Base-by-base conservation (phyloP, 108 stramenopile genomes). In the Nitzschia sp. region DNA sequence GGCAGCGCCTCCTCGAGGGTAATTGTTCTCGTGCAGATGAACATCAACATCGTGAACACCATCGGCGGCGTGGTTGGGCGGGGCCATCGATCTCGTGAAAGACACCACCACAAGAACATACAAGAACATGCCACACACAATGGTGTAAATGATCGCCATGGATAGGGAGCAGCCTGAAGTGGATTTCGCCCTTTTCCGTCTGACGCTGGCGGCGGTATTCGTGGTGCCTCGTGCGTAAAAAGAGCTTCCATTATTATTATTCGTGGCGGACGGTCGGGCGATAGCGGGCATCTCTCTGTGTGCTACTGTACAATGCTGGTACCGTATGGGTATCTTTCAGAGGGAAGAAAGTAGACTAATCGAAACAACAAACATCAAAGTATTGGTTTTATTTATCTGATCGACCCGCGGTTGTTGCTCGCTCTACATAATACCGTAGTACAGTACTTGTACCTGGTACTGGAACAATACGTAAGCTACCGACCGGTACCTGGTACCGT, bases 21-120 rank as follows among this genome's bases (percentile, higher is more conserved):
- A 27, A 22, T 2, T 13, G 25, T 53, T 53, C 25, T 53, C 22
- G 22, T 26, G 22, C 15, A 15, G 22, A 23, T 53, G 25, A 53
- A 13, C 15, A 53, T 15, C 25, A 2, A 1, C 6, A 13, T 26
- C 53, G 15, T n/a, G 53, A 46, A 2, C 45, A 53, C 25, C 15
- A 53, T 15, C 25, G 6, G 1, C 6, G 25, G 15, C 53, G 15
- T n/a, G 53, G 38, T 61, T 61, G 1, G 23, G 15, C 25, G 60
- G 22, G 5, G 31, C 16, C 9, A 61, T 27, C 1, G 60, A 61
- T 26, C 25, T 19, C 1, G 60, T 61, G 13, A 61, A 41, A 13
- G 26, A 41, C 17, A 61, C 60, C 41, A 61, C 60, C 15, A 34
- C 60, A 44, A 61, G 9, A 19, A 61, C 60, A 45, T 61, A 61